These are phyloP conservation scores for peach (Prunus persica) DNA, from an alignment of 306 rosid genomes.

Conservation along the genomic window DNA sequence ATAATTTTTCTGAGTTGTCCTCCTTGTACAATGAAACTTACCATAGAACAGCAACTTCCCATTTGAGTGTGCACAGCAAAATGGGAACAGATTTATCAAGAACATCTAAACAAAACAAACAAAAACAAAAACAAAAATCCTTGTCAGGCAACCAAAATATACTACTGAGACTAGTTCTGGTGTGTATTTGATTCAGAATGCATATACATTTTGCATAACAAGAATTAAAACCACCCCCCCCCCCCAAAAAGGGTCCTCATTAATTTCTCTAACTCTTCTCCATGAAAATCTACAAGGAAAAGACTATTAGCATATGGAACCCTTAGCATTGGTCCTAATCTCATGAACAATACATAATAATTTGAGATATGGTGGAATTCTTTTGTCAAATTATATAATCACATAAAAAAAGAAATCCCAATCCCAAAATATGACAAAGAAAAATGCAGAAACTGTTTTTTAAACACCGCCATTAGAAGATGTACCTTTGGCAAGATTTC, in stretches of 20 bases:
- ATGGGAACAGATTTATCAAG: background rate
- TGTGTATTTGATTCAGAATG: background rate
- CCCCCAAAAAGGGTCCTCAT: background rate
- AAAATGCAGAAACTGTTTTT: background rate
- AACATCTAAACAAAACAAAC: background rate
- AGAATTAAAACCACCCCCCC: background rate
- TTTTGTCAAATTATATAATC: background rate
- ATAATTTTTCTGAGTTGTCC: background rate
- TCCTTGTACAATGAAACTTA: slow-evolving; percentile 23
- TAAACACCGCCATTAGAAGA: background rate
- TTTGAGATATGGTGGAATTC: background rate
- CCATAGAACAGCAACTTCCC: slow-evolving; percentile 72
- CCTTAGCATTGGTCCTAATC: too few species aligned
- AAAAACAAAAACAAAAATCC: background rate
- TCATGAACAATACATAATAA: background rate
- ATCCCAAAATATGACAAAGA: background rate
- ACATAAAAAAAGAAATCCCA: background rate
- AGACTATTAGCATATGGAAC: too few species aligned
- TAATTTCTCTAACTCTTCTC: background rate
- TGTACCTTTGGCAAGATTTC: slow-evolving; percentile 1
- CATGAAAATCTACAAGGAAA: background rate
- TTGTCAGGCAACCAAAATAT: background rate
- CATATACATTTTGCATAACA: background rate
- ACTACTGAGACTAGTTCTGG: background rate
- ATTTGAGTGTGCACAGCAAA: slow-evolving; percentile 30